A percentile compares a stretch with the other conserved stretches of the same genome.
These are phyloP conservation scores for Sclerotinia glacialis DNA, from an alignment of 2,329 filamentous ascomycete species.

Conservation along the genomic window DNA sequence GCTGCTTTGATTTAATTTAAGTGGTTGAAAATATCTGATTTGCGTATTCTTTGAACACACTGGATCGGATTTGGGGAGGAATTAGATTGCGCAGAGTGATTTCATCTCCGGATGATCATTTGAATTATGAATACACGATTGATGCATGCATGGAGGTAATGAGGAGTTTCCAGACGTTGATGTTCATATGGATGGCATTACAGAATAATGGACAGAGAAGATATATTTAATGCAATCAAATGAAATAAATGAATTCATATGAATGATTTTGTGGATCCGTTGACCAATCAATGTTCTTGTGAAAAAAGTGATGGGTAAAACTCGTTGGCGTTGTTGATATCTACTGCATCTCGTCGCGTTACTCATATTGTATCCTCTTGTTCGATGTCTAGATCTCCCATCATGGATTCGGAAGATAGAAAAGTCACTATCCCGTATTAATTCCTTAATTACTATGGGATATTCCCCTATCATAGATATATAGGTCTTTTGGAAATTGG, in stretches of 20 bases:
- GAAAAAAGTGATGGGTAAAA: not conserved
- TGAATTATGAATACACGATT: not conserved
- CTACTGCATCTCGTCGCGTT: no score
- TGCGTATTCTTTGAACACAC: not conserved
- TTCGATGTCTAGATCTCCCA: no score
- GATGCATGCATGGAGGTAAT: not conserved
- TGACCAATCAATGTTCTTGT: not conserved
- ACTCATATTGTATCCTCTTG: no score
- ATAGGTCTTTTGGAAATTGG: no score
- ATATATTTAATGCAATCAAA: not conserved
- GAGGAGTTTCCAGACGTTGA: constrained; percentile 1
- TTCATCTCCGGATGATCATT: not conserved
- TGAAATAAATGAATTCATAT: not conserved
- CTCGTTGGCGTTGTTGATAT: no score
- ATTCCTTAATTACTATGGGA: no score
- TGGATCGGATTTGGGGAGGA: not conserved
- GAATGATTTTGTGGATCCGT: not conserved
- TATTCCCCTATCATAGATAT: no score
- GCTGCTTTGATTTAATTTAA: constrained; percentile 32
- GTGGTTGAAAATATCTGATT: not conserved
- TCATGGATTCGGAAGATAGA: no score
- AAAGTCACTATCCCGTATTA: no score
- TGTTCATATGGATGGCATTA: constrained; percentile 9
- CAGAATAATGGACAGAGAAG: not conserved
- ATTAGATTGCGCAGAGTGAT: not conserved